Percentiles rank a stretch among this genome's conserved stretches.
Conservation (phyloP, 495 filamentous ascomycete species). For the Clavariopsis aquatica region DNA sequence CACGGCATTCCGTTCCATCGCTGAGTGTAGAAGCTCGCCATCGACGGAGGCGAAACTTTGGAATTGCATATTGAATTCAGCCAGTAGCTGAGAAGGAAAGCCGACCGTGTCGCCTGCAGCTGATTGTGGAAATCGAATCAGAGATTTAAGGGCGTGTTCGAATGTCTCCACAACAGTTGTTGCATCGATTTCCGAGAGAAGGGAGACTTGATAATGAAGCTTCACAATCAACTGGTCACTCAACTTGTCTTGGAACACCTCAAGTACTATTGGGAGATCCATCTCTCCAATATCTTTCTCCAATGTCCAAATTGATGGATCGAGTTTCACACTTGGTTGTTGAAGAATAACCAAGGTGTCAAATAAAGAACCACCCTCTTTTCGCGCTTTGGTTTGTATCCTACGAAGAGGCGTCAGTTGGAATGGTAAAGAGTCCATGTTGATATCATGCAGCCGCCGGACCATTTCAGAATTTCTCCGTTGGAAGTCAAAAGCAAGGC, state of each 20-base stretch:
- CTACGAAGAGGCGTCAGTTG: conserved; percentile 70
- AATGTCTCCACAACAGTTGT: conserved; percentile 54
- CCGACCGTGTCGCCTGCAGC: conserved; percentile 27
- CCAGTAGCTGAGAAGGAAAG: conserved; percentile 29
- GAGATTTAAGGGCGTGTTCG: conserved; percentile 39
- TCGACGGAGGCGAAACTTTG: neutral
- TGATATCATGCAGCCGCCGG: conserved; percentile 56
- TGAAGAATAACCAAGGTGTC: conserved; percentile 78
- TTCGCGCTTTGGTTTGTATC: conserved; percentile 53
- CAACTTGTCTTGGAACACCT: conserved; percentile 59
- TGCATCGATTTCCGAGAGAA: conserved; percentile 48
- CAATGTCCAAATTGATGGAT: conserved; percentile 64
- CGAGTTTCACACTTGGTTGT: conserved; percentile 52
- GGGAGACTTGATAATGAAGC: conserved; percentile 51
- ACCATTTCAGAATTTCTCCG: conserved; percentile 56
- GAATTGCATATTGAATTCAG: conserved; percentile 24
- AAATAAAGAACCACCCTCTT: conserved; percentile 58
- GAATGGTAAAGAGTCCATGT: conserved; percentile 58
- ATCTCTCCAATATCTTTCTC: conserved; percentile 69
- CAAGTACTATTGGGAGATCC: conserved; percentile 71
- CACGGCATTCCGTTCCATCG: conserved; percentile 39
- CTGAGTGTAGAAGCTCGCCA: conserved; percentile 33
- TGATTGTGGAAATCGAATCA: conserved; percentile 26
- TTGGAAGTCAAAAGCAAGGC: conserved; percentile 53
- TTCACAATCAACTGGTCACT: conserved; percentile 50